A percentile compares a stretch with the other conserved stretches of the same genome.
These are phyloP conservation scores for Candida stauntonica DNA, from an alignment of 805 yeast genomes.

Conservation along the genomic window DNA sequence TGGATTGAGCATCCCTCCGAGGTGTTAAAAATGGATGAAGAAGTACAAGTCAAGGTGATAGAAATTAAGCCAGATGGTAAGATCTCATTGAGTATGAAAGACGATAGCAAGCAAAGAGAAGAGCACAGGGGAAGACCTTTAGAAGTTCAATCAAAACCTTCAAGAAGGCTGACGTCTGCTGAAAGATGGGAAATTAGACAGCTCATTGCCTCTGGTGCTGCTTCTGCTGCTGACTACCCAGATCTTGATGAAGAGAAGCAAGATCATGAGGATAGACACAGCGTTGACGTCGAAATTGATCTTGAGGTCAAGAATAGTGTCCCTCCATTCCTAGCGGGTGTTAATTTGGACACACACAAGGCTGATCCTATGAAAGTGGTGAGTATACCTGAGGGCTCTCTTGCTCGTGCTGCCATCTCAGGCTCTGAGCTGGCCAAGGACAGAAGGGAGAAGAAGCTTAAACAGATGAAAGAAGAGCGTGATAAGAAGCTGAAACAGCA, in stretches of 20 bases:
- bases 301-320: conserved; percentile 66
- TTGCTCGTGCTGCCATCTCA: conserved; percentile 67
- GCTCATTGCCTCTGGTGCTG: conserved; percentile 73
- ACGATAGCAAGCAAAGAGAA: conserved; percentile 27
- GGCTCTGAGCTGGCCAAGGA: conserved; percentile 69
- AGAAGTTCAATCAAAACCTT: background rate
- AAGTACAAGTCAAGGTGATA: conserved; percentile 59
- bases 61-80: conserved; percentile 39
- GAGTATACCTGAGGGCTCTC: conserved; percentile 73
- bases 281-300: conserved; percentile 43
- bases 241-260: conserved; percentile 43
- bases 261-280: conserved; percentile 19
- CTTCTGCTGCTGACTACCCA: conserved; percentile 63
- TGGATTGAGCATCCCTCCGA: conserved; percentile 58
- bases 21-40: conserved; percentile 49
- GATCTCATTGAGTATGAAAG: conserved; percentile 63
- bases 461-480: conserved; percentile 50
- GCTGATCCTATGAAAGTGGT: conserved; percentile 55
- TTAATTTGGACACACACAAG: conserved; percentile 31
- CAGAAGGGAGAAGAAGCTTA: conserved; percentile 53
- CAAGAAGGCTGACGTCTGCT: conserved; percentile 61
- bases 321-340: conserved; percentile 70
- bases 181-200: conserved; percentile 91
- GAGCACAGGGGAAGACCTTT: conserved; percentile 6
- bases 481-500: conserved; percentile 49